These are phyloP conservation scores for Fonsecaea erecta DNA, from an alignment of 2,329 filamentous ascomycete species.

Conservation along the genomic window DNA sequence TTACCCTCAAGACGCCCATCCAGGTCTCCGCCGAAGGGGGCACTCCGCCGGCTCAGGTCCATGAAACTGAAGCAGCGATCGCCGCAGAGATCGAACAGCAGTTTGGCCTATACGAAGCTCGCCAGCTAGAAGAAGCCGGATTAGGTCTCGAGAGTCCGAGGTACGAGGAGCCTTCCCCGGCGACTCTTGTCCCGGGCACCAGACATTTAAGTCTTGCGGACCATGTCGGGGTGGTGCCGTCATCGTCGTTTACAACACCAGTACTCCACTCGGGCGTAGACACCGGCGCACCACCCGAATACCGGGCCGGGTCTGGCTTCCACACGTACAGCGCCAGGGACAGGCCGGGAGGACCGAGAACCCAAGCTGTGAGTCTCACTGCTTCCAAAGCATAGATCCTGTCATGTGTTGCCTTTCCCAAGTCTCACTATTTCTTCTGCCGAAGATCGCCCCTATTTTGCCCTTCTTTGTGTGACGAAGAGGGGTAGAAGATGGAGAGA, in stretches of 20 bases:
- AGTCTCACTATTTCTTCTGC: constrained; percentile 13
- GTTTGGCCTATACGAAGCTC: constrained; percentile 33
- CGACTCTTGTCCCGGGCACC: constrained; percentile 13
- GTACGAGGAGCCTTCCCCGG: constrained; percentile 26
- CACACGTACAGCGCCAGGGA: constrained; percentile 28
- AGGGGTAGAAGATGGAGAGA: constrained; percentile 11
- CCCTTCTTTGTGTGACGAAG: constrained; percentile 28
- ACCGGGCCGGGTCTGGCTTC: constrained; percentile 24
- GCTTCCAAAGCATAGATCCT: constrained; percentile 14
- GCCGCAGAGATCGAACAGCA: constrained; percentile 34
- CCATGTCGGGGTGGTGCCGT: not conserved
- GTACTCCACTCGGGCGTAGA: constrained; percentile 6
- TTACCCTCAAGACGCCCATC: constrained; percentile 50
- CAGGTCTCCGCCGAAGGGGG: constrained; percentile 44
- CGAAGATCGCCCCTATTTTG: constrained; percentile 27
- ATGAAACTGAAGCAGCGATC: constrained; percentile 27
- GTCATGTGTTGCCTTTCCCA: constrained; percentile 6
- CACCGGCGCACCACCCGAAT: constrained; percentile 26
- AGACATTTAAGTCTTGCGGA: constrained; percentile 30
- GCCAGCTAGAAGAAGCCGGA: constrained; percentile 19
- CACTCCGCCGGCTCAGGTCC: constrained; percentile 13
- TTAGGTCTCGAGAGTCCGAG: constrained; percentile 28
- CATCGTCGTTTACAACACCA: not conserved
- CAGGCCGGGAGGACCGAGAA: constrained; percentile 31
- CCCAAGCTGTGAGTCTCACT: constrained; percentile 31